Evolutionary conservation across 1,139 yeast genomes (phyloP).

Genomic region (Lodderomyces beijingensis): DNA sequence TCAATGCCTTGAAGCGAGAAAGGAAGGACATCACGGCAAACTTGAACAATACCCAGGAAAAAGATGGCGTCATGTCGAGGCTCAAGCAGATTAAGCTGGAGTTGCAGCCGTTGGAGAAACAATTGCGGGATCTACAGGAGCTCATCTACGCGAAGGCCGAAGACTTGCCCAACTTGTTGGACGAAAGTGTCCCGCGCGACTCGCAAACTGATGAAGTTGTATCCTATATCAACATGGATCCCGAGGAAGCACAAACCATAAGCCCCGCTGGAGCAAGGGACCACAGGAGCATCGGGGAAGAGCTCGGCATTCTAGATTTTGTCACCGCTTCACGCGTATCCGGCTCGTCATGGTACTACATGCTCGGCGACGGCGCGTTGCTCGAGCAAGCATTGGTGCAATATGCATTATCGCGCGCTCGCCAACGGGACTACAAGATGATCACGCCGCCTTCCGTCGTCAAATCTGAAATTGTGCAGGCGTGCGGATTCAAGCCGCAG

Average conservation of each 20-base stretch:
- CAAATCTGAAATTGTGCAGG: conserved; percentile 67
- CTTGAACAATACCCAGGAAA: conserved; percentile 8
- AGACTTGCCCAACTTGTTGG: conserved; percentile 65
- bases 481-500: conserved; percentile 95
- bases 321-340: conserved; percentile 67
- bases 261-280: conserved; percentile 26
- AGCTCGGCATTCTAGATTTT: conserved; percentile 64
- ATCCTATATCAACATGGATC: conserved; percentile 43
- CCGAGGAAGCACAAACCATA: conserved; percentile 18
- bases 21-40: conserved; percentile 25
- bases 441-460: conserved; percentile 86
- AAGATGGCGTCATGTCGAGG: conserved; percentile 14
- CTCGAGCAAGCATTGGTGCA: conserved; percentile 88
- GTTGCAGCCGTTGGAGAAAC: conserved; percentile 32
- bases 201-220: conserved; percentile 40
- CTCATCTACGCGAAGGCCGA: conserved; percentile 40
- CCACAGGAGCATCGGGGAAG: conserved; percentile 65
- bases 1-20: conserved; percentile 27
- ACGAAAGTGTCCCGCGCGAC: conserved; percentile 43
- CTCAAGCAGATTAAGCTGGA: conserved; percentile 32
- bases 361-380: conserved; percentile 81
- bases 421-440: conserved; percentile 62
- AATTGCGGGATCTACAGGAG: conserved; percentile 21
- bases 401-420: conserved; percentile 66
- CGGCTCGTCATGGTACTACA: conserved; percentile 87